Percentiles rank a stretch among this genome's conserved stretches.
phyloP scores from a whole-genome alignment of 2,329 filamentous ascomycete genomes.

The Pochonia chlamydosporia region DNA sequence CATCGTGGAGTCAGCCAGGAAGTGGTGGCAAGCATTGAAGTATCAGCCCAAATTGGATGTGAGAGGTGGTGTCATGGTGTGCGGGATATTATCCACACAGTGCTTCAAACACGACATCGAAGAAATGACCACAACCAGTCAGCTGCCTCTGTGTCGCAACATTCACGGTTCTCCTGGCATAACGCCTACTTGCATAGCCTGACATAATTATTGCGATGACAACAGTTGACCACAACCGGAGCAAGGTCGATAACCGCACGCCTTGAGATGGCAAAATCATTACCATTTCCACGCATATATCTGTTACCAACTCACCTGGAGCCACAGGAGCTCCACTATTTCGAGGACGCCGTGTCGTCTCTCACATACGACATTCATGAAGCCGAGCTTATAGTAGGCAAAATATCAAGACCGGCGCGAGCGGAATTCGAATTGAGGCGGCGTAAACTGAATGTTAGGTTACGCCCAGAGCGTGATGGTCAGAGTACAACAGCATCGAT shows the following conservation, averaged over 20 bases:
- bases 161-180: too few species aligned
- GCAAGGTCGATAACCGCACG: neutral
- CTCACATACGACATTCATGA: conserved; percentile 68
- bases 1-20: too few species aligned
- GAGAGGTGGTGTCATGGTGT: too few species aligned
- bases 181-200: too few species aligned
- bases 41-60: too few species aligned
- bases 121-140: too few species aligned
- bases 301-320: conserved; percentile 67
- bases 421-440: conserved; percentile 73
- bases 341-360: conserved; percentile 59
- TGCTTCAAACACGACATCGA: too few species aligned
- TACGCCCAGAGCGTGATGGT: conserved; percentile 7
- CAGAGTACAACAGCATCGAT: neutral
- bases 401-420: conserved; percentile 61
- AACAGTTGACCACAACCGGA: too few species aligned
- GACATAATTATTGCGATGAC: too few species aligned
- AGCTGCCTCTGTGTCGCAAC: too few species aligned
- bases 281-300: conserved; percentile 57
- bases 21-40: too few species aligned
- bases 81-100: too few species aligned
- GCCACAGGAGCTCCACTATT: conserved; percentile 52
- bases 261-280: conserved; percentile 16
- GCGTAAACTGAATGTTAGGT: conserved; percentile 54
- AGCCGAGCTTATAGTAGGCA: conserved; percentile 69